Evolutionary conservation across 345 rosid species (phyloP), one percentile per base, ranked within the genome.

Genomic region (Populus pruinosa): DNA sequence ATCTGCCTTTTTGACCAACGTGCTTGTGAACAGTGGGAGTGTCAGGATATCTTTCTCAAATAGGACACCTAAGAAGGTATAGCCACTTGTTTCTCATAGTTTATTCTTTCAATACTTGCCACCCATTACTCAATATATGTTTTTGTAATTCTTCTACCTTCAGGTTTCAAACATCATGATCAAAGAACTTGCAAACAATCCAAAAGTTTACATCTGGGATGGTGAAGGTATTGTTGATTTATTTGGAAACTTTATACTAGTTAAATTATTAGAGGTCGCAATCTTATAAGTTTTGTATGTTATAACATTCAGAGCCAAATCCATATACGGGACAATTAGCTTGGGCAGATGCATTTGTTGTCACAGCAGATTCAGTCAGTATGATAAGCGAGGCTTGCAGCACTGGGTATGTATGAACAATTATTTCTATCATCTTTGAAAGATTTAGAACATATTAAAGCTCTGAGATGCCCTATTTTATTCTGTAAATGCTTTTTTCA

Each of bases 331-430:
- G 98, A 50, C 93, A 96, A 86, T 85, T 93, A 85, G 99, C 99
- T 67, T 96, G 99, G 99, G 99, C 93, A 23, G 97, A 93, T 91
- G 95, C 99, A 71, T 96, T 96, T 86, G 90, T 96, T 73, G 83
- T 96, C 76, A 91, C 98, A 20, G 97, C 99, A 41, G 99, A 93
- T 88, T 96, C 99, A 67, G 91, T 96, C 81, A 93, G 97, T 78
- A 81, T 88, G 85, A 88, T 96, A 77, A 96, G 99, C 47, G 99
- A 96, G 85, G 97, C 92, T 72, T 93, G 98, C 90, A 96, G 97
- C 83, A 96, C 98, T 0, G 99, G 99, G 98, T 96, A 87, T 82
- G 86, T 77, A 35, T 70, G 66, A 70, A 69, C 49, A 39, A n/a
- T 59, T 62, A 76, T 36, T 20, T 61, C 59, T 59, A 18, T 66